Conservation (phyloP, 169 alveolate genomes). For the Plasmodium gonderi region DNA sequence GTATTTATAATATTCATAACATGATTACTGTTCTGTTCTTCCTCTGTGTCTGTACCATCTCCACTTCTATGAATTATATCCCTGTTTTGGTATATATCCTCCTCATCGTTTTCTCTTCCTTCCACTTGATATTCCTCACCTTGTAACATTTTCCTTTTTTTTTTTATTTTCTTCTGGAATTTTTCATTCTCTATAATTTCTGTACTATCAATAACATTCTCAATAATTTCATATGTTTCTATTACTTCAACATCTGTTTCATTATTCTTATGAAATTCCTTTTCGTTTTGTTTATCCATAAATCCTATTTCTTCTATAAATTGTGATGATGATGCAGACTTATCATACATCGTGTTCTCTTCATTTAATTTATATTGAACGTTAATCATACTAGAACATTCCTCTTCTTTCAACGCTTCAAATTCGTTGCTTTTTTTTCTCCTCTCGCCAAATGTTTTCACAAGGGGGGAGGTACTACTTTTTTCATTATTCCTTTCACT, state of each 20-base stretch:
- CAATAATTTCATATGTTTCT: slow-evolving; percentile 62
- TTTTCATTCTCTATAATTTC: slow-evolving; percentile 10
- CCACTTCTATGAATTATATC: neutral
- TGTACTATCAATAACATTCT: neutral
- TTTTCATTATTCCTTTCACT: neutral
- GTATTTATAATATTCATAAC: slow-evolving; percentile 6
- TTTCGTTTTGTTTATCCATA: neutral
- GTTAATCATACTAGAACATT: neutral
- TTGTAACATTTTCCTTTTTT: slow-evolving; percentile 10
- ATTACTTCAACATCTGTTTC: slow-evolving; percentile 24
- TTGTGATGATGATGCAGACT: neutral
- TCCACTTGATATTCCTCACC: neutral
- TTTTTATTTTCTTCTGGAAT: slow-evolving; percentile 20
- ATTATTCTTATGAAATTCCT: neutral
- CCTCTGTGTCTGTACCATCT: neutral
- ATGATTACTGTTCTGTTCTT: neutral
- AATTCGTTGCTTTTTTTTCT: neutral
- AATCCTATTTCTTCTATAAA: neutral
- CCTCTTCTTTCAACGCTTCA: neutral
- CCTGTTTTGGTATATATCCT: neutral
- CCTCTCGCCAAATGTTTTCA: neutral
- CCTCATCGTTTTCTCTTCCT: neutral
- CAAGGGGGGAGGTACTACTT: neutral
- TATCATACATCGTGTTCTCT: neutral
- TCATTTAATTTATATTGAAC: neutral